Base-by-base conservation (phyloP, 2,329 filamentous ascomycete genomes). In the Aspergillus fructus region DNA sequence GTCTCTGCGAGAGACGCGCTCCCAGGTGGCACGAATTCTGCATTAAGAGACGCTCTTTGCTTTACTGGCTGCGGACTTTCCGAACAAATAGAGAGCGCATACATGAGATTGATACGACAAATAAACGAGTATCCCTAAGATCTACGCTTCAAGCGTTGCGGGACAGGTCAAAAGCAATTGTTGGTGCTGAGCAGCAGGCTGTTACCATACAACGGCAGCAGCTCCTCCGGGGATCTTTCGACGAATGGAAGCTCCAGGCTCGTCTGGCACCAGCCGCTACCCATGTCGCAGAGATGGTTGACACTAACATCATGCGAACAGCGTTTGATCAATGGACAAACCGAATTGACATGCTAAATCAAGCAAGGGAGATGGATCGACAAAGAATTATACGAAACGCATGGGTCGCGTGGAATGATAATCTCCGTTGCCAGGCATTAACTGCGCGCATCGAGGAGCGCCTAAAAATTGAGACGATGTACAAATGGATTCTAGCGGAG, bases 371-470 rank as follows among this genome's bases (percentile, higher is more conserved):
- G 49, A 72, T 83, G 33, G 78, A 87, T 65, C 79, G 74, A 11
- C 68, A 76, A 62, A 80, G 84, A 46, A 68, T 87, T 27, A 65
- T 86, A 49, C 80, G 79, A 49, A 85, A 84, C 66, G 77, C 82
- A 3, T 85, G 83, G 76, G 85, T 80, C 1, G 74, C 76, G 11
- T 89, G 86, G 86, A 88, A 87, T 61, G 83, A 88, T 64, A 74
- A 75, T 15, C 75, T 87, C 15, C 83, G 85, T 17, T 80, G 78
- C 59, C 76, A 80, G 62, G 79, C 79, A 15, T 70, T 88, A 2
- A 73, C 71, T 49, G 73, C 78, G 19, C 80, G 78, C 13, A 82
- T 86, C 48, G 78, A 86, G 60, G 79, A 83, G 60, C 79, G 85
- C 3, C 62, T 86, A 41, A 73, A 83, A 42, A 71, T 82, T 30